Evolutionary conservation across 257 asterid species (phyloP).

Genomic region (Nicotiana paniculata): DNA sequence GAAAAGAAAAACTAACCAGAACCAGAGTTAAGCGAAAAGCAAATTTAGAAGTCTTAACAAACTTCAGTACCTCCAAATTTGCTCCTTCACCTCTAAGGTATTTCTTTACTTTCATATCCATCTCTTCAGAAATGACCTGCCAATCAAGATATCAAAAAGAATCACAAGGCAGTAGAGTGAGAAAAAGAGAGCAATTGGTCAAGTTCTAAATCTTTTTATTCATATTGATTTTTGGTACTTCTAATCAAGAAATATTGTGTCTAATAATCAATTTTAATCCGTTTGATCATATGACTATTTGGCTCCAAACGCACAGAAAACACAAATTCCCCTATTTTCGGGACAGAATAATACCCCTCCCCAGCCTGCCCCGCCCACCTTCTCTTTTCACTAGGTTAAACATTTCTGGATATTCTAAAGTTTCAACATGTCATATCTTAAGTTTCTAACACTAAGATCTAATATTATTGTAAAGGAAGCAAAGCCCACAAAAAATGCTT

Average conservation of each 20-base stretch:
- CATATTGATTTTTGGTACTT: background rate
- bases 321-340: background rate
- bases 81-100: conserved; percentile 75
- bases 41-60: background rate
- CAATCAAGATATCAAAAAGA: background rate
- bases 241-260: background rate
- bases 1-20: background rate
- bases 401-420: background rate
- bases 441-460: background rate
- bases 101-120: conserved; percentile 49
- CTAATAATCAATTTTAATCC: background rate
- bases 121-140: conserved; percentile 55
- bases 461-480: background rate
- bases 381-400: background rate
- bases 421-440: background rate
- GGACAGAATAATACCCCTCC: background rate
- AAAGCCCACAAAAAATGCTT: background rate
- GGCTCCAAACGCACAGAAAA: background rate
- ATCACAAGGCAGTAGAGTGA: background rate
- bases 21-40: background rate
- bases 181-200: background rate
- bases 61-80: conserved; percentile 51
- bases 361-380: background rate
- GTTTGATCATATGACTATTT: background rate
- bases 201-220: background rate